Percentiles rank a stretch among this genome's conserved stretches.
Evolutionary conservation across 805 yeast genomes (phyloP).

Genomic region (Lipomyces sp.): DNA sequence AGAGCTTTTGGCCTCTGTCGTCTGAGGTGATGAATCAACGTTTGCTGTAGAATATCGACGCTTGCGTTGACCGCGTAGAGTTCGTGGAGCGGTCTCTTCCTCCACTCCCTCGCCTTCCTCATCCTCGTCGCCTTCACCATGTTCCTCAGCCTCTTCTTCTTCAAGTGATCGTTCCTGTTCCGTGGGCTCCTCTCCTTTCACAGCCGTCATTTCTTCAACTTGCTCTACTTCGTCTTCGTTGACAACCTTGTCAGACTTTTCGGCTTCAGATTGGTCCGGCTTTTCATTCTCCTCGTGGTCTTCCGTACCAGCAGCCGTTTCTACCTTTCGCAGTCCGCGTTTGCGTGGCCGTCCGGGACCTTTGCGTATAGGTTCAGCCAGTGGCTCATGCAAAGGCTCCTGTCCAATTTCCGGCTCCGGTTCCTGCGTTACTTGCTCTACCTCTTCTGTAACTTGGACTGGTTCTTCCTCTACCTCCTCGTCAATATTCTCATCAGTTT

Average conservation of each 20-base stretch:
- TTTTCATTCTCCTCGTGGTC: constrained; percentile 4
- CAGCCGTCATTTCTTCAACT: constrained; percentile 5
- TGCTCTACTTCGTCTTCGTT: neutral
- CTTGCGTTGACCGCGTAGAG: constrained; percentile 7
- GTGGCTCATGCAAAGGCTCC: constrained; percentile 13
- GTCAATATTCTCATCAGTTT: constrained; percentile 2
- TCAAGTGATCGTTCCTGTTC: constrained; percentile 22
- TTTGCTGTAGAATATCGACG: constrained; percentile 12
- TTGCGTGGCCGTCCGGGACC: neutral
- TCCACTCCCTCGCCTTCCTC: constrained; percentile 18
- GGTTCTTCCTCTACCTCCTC: constrained; percentile 4
- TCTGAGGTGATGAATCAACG: constrained; percentile 13
- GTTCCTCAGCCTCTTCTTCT: constrained; percentile 16
- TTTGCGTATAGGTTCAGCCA: constrained; percentile 3
- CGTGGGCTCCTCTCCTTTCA: constrained; percentile 12
- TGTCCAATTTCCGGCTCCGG: neutral
- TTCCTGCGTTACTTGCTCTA: constrained; percentile 8
- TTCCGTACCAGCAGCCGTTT: neutral
- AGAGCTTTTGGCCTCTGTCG: constrained; percentile 30
- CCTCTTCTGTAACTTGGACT: constrained; percentile 4
- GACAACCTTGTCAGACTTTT: constrained; percentile 17
- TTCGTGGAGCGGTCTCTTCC: constrained; percentile 12
- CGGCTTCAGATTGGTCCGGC: constrained; percentile 9
- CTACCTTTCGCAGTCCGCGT: neutral
- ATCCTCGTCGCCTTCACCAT: constrained; percentile 17